A percentile compares a stretch with the other conserved stretches of the same genome.
These are phyloP conservation scores for Erodium maritimum DNA, from an alignment of 345 rosid genomes.

Conservation along the genomic window DNA sequence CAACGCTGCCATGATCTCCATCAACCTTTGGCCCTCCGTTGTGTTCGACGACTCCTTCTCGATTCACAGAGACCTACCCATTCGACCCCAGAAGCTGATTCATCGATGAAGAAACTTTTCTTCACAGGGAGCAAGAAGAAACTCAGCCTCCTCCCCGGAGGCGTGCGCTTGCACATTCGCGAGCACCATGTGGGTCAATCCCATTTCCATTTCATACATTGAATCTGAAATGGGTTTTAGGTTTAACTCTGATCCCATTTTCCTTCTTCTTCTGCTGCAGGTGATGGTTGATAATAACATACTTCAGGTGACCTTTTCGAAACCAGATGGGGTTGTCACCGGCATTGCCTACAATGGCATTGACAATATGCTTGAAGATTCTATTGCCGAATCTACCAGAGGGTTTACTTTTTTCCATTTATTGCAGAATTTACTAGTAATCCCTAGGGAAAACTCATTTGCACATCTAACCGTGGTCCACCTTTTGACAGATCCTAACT, in stretches of 20 bases:
- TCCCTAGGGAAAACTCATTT: no score
- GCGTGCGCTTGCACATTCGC: constrained; percentile 12
- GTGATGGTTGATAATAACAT: constrained; percentile 47
- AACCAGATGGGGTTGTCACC: constrained; percentile 44
- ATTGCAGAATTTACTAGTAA: not conserved
- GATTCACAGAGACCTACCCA: not conserved
- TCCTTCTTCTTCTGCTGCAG: constrained; percentile 10
- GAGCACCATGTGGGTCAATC: constrained; percentile 10
- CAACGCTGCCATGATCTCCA: not conserved
- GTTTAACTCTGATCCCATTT: not conserved
- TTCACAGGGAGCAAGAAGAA: not conserved
- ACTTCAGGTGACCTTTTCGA: constrained; percentile 38
- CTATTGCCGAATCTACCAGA: constrained; percentile 36
- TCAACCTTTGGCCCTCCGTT: not conserved
- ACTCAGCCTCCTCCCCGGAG: not conserved
- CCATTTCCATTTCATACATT: not conserved
- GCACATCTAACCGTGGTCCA: no score
- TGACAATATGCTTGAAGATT: constrained; percentile 41
- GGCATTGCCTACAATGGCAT: constrained; percentile 31
- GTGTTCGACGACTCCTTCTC: not conserved
- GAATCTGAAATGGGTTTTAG: not conserved
- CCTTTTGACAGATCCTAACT: no score
- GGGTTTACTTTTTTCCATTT: constrained; percentile 18
- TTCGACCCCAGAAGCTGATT: not conserved
- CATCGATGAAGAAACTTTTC: not conserved